Percentiles rank a stretch among this genome's conserved stretches.
phyloP scores from a whole-genome alignment of 2,329 filamentous ascomycete genomes.

The Phoma sp. region DNA sequence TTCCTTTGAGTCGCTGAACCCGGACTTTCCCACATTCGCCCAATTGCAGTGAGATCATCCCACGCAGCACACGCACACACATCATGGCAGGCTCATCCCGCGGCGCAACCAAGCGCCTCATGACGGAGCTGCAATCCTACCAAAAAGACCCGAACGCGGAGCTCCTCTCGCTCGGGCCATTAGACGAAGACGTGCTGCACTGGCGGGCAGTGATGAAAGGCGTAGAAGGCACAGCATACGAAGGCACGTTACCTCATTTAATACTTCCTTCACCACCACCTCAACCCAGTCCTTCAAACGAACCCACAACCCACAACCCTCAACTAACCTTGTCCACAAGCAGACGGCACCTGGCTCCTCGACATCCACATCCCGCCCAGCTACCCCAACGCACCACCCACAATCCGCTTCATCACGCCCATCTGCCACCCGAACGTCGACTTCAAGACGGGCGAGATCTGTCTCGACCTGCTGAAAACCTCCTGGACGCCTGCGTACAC shows the following conservation, averaged over 20 bases:
- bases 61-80: neutral
- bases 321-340: neutral
- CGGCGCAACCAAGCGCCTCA: constrained; percentile 60
- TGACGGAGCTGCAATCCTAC: constrained; percentile 67
- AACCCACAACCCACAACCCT: neutral
- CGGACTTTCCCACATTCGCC: neutral
- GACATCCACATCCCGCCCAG: constrained; percentile 73
- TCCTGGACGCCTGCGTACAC: constrained; percentile 88
- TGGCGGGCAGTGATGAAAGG: constrained; percentile 68
- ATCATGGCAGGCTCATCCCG: constrained; percentile 44
- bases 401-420: constrained; percentile 74
- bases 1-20: neutral
- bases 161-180: constrained; percentile 62
- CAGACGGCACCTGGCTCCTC: constrained; percentile 82
- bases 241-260: constrained; percentile 53
- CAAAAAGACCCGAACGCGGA: constrained; percentile 62
- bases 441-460: constrained; percentile 81
- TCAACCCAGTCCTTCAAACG: neutral
- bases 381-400: constrained; percentile 81
- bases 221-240: constrained; percentile 63
- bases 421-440: constrained; percentile 51
- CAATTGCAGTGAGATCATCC: neutral
- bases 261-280: neutral
- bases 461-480: constrained; percentile 79
- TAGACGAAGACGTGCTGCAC: constrained; percentile 63